A percentile compares a stretch with the other conserved stretches of the same genome.
Conservation (phyloP, 2,329 filamentous ascomycete genomes). For the Bipolaris cookei region DNA sequence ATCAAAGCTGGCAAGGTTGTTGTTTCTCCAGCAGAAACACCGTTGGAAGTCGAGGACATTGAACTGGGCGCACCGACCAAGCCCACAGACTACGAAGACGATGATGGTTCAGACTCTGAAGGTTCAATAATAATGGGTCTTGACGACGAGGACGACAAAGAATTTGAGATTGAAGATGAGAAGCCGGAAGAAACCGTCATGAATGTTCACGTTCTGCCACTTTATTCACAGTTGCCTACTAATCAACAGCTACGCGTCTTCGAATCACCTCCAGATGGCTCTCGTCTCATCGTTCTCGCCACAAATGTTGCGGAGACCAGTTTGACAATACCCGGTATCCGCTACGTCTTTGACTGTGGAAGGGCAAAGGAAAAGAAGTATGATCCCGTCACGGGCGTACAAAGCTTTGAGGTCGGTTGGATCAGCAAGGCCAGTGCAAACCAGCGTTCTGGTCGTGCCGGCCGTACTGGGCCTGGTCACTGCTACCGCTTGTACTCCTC, state of each 20-base stretch:
- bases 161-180: conserved; percentile 66
- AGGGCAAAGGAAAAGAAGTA: conserved; percentile 91
- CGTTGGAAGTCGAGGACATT: conserved; percentile 84
- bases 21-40: conserved; percentile 76
- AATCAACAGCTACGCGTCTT: conserved; percentile 92
- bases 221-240: conserved; percentile 91
- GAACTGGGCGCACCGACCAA: conserved; percentile 67
- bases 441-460: conserved; percentile 90
- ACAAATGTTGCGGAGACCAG: conserved; percentile 98
- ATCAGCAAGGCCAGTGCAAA: conserved; percentile 96
- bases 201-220: conserved; percentile 85
- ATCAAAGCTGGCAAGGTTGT: conserved; percentile 70
- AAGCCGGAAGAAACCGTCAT: conserved; percentile 66
- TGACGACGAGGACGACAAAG: conserved; percentile 68
- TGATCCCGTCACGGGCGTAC: conserved; percentile 85
- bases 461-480: conserved; percentile 92
- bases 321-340: conserved; percentile 92
- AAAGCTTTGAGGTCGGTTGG: conserved; percentile 94
- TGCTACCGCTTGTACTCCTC: conserved; percentile 95
- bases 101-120: conserved; percentile 59
- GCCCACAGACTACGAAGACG: conserved; percentile 50
- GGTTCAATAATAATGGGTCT: conserved; percentile 67
- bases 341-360: conserved; percentile 95
- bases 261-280: conserved; percentile 79
- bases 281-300: conserved; percentile 84